Base-by-base conservation (phyloP, 768 basidiomycete genomes). In the Hygrophorus pudorinus region DNA sequence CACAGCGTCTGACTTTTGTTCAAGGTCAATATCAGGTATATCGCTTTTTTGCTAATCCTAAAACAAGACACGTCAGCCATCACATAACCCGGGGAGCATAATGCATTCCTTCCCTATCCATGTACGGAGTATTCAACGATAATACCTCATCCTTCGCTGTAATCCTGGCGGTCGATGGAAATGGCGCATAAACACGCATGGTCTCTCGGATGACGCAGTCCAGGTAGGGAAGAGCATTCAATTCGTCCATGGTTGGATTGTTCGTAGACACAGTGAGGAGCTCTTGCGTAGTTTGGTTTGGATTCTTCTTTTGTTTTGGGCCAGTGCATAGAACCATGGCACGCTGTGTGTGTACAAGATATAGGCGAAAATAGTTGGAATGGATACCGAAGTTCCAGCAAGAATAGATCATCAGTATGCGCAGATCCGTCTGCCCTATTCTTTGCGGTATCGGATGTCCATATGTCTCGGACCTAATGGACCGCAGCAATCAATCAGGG, bases 341-440 rank as follows among this genome's bases (percentile, higher is more conserved):
- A 78, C 5, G 59, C 54, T 2, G 60, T 50, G 0, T 59, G 56
- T 0, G 64, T 57, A 27, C 51, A 50, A 20, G 29, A 3, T n/a
- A 16, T 28, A 13, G 2, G 10, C 4, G 14, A n/a, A 36, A 30
- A 13, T n/a, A n/a, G n/a, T n/a, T n/a, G n/a, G n/a, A n/a, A n/a
- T n/a, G n/a, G n/a, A n/a, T n/a, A n/a, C n/a, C n/a, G n/a, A n/a
- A n/a, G n/a, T n/a, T n/a, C n/a, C n/a, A 88, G 63, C 75, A 79
- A 85, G 3, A 67, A 62, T 30, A 81, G 63, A 2, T 78, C 73
- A 30, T 91, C 79, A 28, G 86, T 64, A 5, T 59, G 60, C 47
- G 30, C 40, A 54, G 10, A 53, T 56, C 39, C 63, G 48, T 21
- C n/a, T 13, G 41, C 28, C 28, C 20, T 31, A 7, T 46, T 18